phyloP scores from a whole-genome alignment of 768 basidiomycete species.

The Lactifluus subvellereus region DNA sequence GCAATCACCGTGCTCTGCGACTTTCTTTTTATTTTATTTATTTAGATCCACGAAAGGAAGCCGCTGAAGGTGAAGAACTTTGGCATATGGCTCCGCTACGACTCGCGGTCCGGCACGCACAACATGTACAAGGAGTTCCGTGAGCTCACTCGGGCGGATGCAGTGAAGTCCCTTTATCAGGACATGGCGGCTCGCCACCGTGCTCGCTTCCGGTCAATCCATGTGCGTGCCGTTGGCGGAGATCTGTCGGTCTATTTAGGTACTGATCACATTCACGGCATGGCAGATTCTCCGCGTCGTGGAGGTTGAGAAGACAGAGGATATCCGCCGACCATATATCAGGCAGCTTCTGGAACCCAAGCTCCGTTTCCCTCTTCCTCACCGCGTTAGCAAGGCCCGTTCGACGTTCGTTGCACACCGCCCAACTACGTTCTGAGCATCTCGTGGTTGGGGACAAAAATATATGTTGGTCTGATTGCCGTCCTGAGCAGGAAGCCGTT shows the following conservation, averaged over 20 bases:
- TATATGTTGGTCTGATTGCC: not conserved
- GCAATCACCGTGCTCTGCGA: constrained; percentile 26
- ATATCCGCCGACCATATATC: constrained; percentile 96
- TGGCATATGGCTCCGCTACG: constrained; percentile 99
- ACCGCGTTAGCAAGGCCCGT: constrained; percentile 72
- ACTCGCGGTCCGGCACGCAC: constrained; percentile 99
- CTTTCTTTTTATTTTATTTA: not conserved
- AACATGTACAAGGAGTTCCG: constrained; percentile 99
- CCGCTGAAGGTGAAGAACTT: constrained; percentile 99
- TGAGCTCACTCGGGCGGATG: constrained; percentile 89
- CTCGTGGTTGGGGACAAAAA: constrained; percentile 1
- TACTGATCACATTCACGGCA: constrained; percentile 5
- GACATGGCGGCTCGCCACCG: constrained; percentile 99
- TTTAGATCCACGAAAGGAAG: constrained; percentile 95
- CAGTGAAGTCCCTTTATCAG: constrained; percentile 96
- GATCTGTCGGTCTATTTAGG: not conserved
- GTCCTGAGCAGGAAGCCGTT: not conserved
- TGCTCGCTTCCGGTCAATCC: constrained; percentile 98
- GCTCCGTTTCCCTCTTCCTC: constrained; percentile 97
- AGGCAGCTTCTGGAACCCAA: constrained; percentile 86
- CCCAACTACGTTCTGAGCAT: constrained; percentile 60
- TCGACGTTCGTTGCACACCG: constrained; percentile 78
- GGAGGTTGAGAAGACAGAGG: constrained; percentile 87
- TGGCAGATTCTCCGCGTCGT: constrained; percentile 91
- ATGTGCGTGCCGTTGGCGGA: constrained; percentile 47